Conservation (phyloP, 129 eudicot species). For the Logfia minima region DNA sequence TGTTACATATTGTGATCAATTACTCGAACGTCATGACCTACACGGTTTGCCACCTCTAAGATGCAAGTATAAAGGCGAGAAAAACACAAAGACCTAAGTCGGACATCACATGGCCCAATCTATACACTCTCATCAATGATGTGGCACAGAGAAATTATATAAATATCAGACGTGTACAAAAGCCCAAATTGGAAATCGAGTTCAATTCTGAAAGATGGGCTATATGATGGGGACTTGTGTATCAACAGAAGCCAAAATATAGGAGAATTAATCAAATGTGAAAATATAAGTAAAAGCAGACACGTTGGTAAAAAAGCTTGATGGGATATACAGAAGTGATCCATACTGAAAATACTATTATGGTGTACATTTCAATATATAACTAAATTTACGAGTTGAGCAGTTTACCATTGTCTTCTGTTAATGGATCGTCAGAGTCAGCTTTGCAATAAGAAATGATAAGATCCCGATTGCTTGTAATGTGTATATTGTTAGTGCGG, state of each 20-base stretch:
- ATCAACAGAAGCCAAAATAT: background rate
- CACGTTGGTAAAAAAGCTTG: background rate
- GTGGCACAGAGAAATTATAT: background rate
- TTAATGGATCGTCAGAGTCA: background rate
- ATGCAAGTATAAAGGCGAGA: background rate
- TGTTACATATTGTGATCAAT: no score
- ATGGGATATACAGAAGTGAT: background rate
- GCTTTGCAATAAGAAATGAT: constrained; percentile 9
- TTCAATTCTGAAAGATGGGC: background rate
- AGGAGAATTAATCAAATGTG: no score
- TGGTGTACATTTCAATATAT: background rate
- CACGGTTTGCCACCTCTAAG: background rate
- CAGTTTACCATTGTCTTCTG: background rate
- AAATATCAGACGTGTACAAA: background rate
- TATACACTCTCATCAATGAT: background rate
- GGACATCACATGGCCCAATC: background rate
- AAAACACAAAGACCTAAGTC: background rate
- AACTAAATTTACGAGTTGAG: background rate
- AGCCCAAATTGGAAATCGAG: background rate
- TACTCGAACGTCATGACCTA: background rate
- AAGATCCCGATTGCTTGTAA: background rate
- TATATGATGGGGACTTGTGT: background rate
- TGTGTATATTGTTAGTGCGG: constrained; percentile 1
- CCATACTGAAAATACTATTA: background rate
- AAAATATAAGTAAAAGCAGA: background rate